These are phyloP conservation scores for Neocucurbitaria cava DNA, from an alignment of 2,329 filamentous ascomycete genomes.

Conservation along the genomic window DNA sequence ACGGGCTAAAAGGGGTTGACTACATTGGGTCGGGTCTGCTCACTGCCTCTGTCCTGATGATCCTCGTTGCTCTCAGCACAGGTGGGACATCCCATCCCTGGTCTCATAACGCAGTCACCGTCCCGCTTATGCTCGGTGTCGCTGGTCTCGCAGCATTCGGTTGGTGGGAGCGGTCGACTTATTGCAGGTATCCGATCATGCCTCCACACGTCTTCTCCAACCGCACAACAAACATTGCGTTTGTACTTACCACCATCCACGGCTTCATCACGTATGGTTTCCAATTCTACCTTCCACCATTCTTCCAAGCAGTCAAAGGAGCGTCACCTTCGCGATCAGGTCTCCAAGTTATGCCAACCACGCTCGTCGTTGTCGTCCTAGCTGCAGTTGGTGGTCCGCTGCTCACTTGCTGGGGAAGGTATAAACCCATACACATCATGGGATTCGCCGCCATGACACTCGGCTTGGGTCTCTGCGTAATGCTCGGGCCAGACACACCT, in stretches of 20 bases:
- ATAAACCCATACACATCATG: conserved; percentile 35
- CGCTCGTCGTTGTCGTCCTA: conserved; percentile 28
- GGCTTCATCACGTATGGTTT: conserved; percentile 37
- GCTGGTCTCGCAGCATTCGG: conserved; percentile 49
- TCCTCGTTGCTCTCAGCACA: conserved; percentile 56
- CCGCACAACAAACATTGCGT: conserved; percentile 49
- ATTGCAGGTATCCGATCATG: conserved; percentile 46
- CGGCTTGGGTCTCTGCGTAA: conserved; percentile 24
- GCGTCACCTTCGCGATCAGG: conserved; percentile 31
- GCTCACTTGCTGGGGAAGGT: conserved; percentile 30
- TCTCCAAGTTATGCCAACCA: conserved; percentile 37
- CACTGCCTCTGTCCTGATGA: conserved; percentile 47
- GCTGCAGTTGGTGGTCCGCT: conserved; percentile 31
- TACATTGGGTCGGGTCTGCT: conserved; percentile 55
- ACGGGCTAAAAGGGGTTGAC: conserved; percentile 46
- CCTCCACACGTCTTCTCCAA: conserved; percentile 55
- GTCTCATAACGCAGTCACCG: conserved; percentile 49
- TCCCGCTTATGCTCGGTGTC: conserved; percentile 55
- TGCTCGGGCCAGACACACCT: conserved; percentile 17
- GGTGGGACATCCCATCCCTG: conserved; percentile 55
- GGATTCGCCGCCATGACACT: conserved; percentile 32
- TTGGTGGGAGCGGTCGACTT: conserved; percentile 49
- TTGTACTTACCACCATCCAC: conserved; percentile 42
- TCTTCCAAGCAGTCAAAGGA: conserved; percentile 38
- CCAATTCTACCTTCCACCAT: conserved; percentile 36